These are phyloP conservation scores for Candida anutae DNA, from an alignment of 1,139 yeast species.

Conservation along the genomic window DNA sequence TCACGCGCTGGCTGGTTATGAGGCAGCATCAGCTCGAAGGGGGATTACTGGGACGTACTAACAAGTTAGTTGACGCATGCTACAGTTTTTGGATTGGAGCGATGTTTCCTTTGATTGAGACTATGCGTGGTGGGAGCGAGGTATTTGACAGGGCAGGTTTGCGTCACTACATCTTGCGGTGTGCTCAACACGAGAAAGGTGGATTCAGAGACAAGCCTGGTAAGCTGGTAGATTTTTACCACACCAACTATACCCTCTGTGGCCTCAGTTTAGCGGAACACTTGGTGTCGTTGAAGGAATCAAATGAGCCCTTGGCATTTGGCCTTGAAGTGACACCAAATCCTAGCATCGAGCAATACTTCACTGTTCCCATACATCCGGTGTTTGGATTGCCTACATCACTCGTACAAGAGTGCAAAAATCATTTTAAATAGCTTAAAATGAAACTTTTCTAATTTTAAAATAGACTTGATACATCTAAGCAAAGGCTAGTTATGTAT, in stretches of 20 bases:
- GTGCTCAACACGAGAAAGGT: constrained; percentile 64
- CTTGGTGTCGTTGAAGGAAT: constrained; percentile 3
- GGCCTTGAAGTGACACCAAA: constrained; percentile 9
- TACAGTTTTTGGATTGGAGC: constrained; percentile 97
- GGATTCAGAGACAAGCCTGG: constrained; percentile 91
- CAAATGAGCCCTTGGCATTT: constrained; percentile 19
- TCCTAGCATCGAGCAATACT: constrained; percentile 10
- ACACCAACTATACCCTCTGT: constrained; percentile 74
- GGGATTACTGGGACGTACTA: constrained; percentile 83
- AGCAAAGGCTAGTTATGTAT: no score
- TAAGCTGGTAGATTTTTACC: constrained; percentile 74
- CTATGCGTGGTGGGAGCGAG: constrained; percentile 22
- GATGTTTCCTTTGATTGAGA: constrained; percentile 55
- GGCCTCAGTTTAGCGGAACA: constrained; percentile 69
- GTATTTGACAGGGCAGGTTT: constrained; percentile 50
- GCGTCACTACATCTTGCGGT: constrained; percentile 58
- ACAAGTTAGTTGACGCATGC: constrained; percentile 93
- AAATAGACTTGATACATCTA: no score
- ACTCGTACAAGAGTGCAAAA: constrained; percentile 15
- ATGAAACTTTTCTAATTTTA: no score
- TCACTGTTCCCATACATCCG: constrained; percentile 45
- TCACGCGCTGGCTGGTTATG: constrained; percentile 58
- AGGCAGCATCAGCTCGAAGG: constrained; percentile 73
- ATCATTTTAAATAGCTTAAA: constrained; percentile 4
- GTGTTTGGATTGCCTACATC: constrained; percentile 53